Evolutionary conservation across 1,284 basidiomycete species (phyloP).

Genomic region (Ceratobasidium sp.): DNA sequence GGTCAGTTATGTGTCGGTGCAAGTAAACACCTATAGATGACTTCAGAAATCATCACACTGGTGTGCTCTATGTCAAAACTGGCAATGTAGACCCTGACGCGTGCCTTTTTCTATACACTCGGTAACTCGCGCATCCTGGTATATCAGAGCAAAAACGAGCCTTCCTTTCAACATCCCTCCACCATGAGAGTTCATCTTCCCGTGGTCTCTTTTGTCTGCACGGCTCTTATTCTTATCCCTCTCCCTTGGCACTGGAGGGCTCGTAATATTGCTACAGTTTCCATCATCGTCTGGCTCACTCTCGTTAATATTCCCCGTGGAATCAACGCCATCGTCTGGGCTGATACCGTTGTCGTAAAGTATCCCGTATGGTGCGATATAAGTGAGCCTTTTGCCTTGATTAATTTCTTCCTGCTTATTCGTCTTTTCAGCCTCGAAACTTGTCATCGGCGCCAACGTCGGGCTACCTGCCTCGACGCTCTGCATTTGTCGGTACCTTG

Average conservation of each 20-base stretch:
- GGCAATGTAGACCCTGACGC: too few relatives aligned
- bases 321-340: slow-evolving; percentile 66
- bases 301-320: slow-evolving; percentile 66
- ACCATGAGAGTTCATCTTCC: slow-evolving; percentile 46
- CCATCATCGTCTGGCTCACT: slow-evolving; percentile 70
- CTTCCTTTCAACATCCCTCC: slow-evolving; percentile 22
- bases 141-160: too few relatives aligned
- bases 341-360: slow-evolving; percentile 52
- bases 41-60: too few relatives aligned
- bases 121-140: too few relatives aligned
- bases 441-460: slow-evolving; percentile 51
- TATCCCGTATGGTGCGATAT: slow-evolving; percentile 61
- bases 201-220: slow-evolving; percentile 51
- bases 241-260: slow-evolving; percentile 62
- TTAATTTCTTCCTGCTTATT: slow-evolving; percentile 10
- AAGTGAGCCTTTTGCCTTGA: slow-evolving; percentile 51
- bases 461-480: slow-evolving; percentile 56
- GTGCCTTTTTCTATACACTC: too few relatives aligned
- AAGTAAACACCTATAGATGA: too few relatives aligned
- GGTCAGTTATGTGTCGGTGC: too few relatives aligned
- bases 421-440: slow-evolving; percentile 50
- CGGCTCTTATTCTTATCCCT: slow-evolving; percentile 56
- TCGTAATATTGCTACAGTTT: slow-evolving; percentile 68
- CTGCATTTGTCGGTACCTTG: slow-evolving; percentile 58
- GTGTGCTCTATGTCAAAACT: too few relatives aligned